phyloP scores from a whole-genome alignment of 495 filamentous ascomycete species.

The Hypoxylon lienhwacheense region DNA sequence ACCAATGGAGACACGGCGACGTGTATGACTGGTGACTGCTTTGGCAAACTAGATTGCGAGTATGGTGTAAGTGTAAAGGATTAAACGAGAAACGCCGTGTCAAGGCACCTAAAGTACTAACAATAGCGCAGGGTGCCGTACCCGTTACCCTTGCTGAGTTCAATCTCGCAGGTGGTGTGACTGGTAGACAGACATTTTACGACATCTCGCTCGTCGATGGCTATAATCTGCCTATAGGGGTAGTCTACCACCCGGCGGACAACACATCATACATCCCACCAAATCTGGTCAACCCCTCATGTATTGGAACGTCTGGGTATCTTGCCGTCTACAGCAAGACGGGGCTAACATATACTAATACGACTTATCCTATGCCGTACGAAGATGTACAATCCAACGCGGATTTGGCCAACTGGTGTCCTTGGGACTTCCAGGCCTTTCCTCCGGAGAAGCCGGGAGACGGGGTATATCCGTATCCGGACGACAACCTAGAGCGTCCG shows the following conservation, averaged over 20 bases:
- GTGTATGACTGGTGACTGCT: constrained; percentile 77
- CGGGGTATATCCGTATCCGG: constrained; percentile 76
- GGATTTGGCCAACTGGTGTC: constrained; percentile 68
- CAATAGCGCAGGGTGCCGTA: constrained; percentile 54
- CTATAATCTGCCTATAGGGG: constrained; percentile 75
- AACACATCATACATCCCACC: constrained; percentile 64
- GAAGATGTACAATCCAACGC: constrained; percentile 54
- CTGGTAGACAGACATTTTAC: constrained; percentile 68
- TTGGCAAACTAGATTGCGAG: constrained; percentile 64
- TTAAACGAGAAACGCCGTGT: background rate
- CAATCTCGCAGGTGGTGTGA: constrained; percentile 62
- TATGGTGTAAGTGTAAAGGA: constrained; percentile 57
- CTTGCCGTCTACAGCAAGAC: constrained; percentile 48
- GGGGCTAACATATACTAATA: constrained; percentile 53
- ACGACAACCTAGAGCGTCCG: constrained; percentile 65
- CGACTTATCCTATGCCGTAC: constrained; percentile 64
- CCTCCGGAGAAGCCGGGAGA: constrained; percentile 64
- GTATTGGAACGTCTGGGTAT: constrained; percentile 65
- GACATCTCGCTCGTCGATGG: constrained; percentile 85
- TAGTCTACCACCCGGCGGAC: constrained; percentile 60
- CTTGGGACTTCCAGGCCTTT: constrained; percentile 69
- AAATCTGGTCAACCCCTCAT: constrained; percentile 72
- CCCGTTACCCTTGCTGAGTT: constrained; percentile 77
- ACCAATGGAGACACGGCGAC: constrained; percentile 61
- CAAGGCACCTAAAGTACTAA: background rate